Evolutionary conservation across 1,284 basidiomycete genomes (phyloP).

Genomic region (Ganoderma multipileum): DNA sequence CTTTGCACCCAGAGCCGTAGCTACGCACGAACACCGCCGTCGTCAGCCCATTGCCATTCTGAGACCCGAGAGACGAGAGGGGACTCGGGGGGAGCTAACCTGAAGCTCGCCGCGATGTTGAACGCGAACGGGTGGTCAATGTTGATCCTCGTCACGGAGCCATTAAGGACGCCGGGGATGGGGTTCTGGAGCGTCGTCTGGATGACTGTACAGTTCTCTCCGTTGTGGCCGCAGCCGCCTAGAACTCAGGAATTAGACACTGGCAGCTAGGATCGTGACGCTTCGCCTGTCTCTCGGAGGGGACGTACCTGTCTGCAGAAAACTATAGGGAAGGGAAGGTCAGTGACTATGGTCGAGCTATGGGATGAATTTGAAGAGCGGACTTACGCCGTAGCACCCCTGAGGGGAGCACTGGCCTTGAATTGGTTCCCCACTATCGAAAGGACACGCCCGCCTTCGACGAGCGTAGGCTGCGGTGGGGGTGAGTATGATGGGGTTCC

Average conservation of each 20-base stretch:
- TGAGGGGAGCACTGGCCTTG: slow-evolving; percentile 38
- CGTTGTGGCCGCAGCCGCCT: slow-evolving; percentile 47
- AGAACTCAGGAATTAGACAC: background rate
- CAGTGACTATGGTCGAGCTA: background rate
- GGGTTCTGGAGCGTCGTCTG: slow-evolving; percentile 54
- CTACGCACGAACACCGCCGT: background rate
- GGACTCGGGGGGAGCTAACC: background rate
- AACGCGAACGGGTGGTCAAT: slow-evolving; percentile 47
- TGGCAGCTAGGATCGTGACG: background rate
- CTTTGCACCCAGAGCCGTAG: slow-evolving; percentile 42
- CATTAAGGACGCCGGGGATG: slow-evolving; percentile 43
- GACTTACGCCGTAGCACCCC: slow-evolving; percentile 43
- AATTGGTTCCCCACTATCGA: slow-evolving; percentile 45
- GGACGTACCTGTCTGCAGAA: slow-evolving; percentile 39
- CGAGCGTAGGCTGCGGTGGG: slow-evolving; percentile 39
- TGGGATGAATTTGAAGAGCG: background rate
- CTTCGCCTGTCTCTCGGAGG: background rate
- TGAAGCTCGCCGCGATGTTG: slow-evolving; percentile 33
- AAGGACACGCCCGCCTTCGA: slow-evolving; percentile 40
- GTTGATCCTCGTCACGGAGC: slow-evolving; percentile 51
- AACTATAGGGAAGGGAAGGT: slow-evolving; percentile 26
- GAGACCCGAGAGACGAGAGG: background rate
- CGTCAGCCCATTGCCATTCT: background rate
- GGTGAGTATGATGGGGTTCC: background rate
- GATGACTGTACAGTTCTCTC: slow-evolving; percentile 49